These are phyloP conservation scores for Hypomyces perniciosus DNA, from an alignment of 2,329 filamentous ascomycete genomes.

Conservation along the genomic window DNA sequence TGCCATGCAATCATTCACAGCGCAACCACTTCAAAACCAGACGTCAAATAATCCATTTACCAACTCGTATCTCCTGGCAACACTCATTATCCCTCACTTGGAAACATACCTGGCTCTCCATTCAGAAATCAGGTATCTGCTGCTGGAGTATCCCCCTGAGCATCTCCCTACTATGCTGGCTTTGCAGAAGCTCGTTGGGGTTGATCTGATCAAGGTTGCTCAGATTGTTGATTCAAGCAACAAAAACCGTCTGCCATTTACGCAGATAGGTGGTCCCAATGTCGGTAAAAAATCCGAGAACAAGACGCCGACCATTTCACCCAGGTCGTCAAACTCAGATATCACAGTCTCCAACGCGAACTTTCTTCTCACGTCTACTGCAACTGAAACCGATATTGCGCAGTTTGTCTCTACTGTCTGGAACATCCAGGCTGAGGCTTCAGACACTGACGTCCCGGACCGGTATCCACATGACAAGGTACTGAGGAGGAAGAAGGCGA, in stretches of 20 bases:
- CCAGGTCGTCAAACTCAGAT: slow-evolving; percentile 22
- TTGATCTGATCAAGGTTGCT: slow-evolving; percentile 51
- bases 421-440: slow-evolving; percentile 30
- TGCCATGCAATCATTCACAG: slow-evolving; percentile 53
- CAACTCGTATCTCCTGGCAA: slow-evolving; percentile 49
- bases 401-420: slow-evolving; percentile 49
- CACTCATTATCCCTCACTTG: slow-evolving; percentile 53
- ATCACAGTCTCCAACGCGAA: slow-evolving; percentile 46
- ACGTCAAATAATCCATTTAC: slow-evolving; percentile 49
- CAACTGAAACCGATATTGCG: slow-evolving; percentile 47
- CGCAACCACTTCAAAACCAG: slow-evolving; percentile 44
- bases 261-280: slow-evolving; percentile 32
- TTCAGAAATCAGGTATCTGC: slow-evolving; percentile 46
- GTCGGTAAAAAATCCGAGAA: slow-evolving; percentile 22
- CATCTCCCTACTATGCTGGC: slow-evolving; percentile 52
- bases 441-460: slow-evolving; percentile 38
- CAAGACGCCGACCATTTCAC: slow-evolving; percentile 18
- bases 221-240: slow-evolving; percentile 46
- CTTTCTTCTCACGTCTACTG: slow-evolving; percentile 50
- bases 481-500: slow-evolving; percentile 16
- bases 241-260: slow-evolving; percentile 32
- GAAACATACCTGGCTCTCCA: slow-evolving; percentile 54
- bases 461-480: slow-evolving; percentile 23
- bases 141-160: slow-evolving; percentile 53
- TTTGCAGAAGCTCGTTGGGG: slow-evolving; percentile 51